Conservation (phyloP, 495 filamentous ascomycete genomes). For the Patellaria atrata region DNA sequence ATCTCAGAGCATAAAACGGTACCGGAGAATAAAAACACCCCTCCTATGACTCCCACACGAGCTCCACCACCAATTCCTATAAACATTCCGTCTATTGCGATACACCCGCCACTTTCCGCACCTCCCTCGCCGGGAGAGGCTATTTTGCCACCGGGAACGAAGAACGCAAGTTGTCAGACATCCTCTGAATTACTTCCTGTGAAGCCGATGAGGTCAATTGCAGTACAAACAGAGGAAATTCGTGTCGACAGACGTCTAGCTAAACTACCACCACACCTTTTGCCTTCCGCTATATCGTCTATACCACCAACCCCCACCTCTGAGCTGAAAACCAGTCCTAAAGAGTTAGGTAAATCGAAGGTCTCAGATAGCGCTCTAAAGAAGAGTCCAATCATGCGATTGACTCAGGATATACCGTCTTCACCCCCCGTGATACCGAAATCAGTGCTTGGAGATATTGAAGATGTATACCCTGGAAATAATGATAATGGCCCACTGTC, state of each 20-base stretch:
- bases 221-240: slow-evolving; percentile 82
- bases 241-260: slow-evolving; percentile 57
- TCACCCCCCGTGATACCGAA: too few species aligned
- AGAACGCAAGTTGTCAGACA: slow-evolving; percentile 43
- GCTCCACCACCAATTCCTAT: slow-evolving; percentile 24
- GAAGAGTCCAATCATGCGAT: too few species aligned
- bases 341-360: too few species aligned
- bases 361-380: neutral
- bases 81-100: slow-evolving; percentile 47
- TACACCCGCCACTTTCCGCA: slow-evolving; percentile 48
- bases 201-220: slow-evolving; percentile 33
- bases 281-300: slow-evolving; percentile 53
- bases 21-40: slow-evolving; percentile 10
- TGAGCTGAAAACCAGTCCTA: too few species aligned
- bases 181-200: slow-evolving; percentile 26
- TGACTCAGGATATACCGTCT: too few species aligned
- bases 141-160: slow-evolving; percentile 50
- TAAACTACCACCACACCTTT: slow-evolving; percentile 61
- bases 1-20: slow-evolving; percentile 21
- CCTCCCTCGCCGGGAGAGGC: slow-evolving; percentile 48
- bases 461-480: slow-evolving; percentile 63
- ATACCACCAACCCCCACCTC: slow-evolving; percentile 38
- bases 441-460: too few species aligned
- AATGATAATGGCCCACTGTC: slow-evolving; percentile 69
- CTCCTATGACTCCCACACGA: slow-evolving; percentile 13